A percentile compares a stretch with the other conserved stretches of the same genome.
Evolutionary conservation across 805 yeast species (phyloP).

Genomic region (Starmerella cellae): DNA sequence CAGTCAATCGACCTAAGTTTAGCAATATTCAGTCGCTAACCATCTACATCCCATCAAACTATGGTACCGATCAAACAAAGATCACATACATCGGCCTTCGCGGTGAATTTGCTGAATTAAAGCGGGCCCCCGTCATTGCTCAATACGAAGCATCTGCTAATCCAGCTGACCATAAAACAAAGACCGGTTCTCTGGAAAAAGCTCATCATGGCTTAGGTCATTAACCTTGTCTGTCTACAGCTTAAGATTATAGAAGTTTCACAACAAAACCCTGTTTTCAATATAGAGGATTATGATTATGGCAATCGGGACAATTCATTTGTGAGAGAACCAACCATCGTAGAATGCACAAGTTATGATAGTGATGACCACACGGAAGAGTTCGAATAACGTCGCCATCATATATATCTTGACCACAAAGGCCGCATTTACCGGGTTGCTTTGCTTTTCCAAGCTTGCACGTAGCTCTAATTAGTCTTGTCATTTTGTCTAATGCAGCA

Average conservation of each 20-base stretch:
- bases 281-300: conserved; percentile 41
- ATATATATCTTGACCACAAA: conserved; percentile 7
- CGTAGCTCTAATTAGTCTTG: conserved; percentile 3
- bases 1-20: conserved; percentile 59
- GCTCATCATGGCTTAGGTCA: background rate
- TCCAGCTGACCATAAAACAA: conserved; percentile 66
- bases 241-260: too few relatives aligned
- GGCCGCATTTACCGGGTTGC: conserved; percentile 6
- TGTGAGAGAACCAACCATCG: conserved; percentile 67
- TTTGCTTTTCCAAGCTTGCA: conserved; percentile 4
- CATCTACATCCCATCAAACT: conserved; percentile 52
- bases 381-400: conserved; percentile 49
- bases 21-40: conserved; percentile 57
- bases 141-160: conserved; percentile 85
- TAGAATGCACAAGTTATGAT: conserved; percentile 65
- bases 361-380: conserved; percentile 69
- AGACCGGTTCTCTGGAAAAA: background rate
- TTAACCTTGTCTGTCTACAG: too few relatives aligned
- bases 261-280: background rate
- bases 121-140: conserved; percentile 58
- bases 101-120: conserved; percentile 39
- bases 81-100: conserved; percentile 64
- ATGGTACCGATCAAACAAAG: conserved; percentile 44
- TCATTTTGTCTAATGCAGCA: conserved; percentile 6
- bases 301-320: conserved; percentile 78